phyloP scores from a whole-genome alignment of 139 green algal genomes.

The Chlamydomonas schloesseri region DNA sequence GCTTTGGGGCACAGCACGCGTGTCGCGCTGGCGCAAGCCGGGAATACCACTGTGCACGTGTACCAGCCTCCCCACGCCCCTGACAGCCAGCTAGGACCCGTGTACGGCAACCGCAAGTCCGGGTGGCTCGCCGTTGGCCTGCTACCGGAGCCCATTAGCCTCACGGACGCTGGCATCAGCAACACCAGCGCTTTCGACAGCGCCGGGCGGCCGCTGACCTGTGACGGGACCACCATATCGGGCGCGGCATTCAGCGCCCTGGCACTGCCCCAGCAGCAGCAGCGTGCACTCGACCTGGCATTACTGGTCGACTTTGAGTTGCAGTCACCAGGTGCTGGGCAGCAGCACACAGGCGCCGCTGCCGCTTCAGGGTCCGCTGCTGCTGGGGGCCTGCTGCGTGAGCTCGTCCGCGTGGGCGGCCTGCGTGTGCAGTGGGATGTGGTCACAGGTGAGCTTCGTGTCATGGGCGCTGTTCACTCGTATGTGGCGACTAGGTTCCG shows the following conservation, averaged over 20 bases:
- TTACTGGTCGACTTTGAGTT: background rate
- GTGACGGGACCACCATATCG: background rate
- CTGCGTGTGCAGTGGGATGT: constrained; percentile 21
- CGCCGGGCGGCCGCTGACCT: background rate
- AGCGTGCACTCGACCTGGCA: background rate
- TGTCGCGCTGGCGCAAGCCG: no score
- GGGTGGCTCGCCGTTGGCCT: constrained; percentile 16
- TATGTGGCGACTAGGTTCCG: no score
- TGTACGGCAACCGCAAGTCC: constrained; percentile 12
- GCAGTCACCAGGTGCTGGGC: no score
- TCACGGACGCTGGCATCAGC: background rate
- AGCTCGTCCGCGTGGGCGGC: background rate
- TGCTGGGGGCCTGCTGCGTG: background rate
- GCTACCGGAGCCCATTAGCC: background rate
- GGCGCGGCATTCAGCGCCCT: background rate
- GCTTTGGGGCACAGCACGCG: no score
- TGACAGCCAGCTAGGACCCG: background rate
- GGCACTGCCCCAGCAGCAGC: background rate
- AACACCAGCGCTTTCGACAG: background rate
- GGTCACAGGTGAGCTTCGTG: background rate
- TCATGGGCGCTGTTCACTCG: no score
- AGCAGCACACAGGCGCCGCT: no score
- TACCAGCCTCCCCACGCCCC: background rate
- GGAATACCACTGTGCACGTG: no score
- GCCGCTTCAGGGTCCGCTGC: background rate